Base-by-base conservation (phyloP, 768 basidiomycete genomes). In the Sporobolomyces phaffii region DNA sequence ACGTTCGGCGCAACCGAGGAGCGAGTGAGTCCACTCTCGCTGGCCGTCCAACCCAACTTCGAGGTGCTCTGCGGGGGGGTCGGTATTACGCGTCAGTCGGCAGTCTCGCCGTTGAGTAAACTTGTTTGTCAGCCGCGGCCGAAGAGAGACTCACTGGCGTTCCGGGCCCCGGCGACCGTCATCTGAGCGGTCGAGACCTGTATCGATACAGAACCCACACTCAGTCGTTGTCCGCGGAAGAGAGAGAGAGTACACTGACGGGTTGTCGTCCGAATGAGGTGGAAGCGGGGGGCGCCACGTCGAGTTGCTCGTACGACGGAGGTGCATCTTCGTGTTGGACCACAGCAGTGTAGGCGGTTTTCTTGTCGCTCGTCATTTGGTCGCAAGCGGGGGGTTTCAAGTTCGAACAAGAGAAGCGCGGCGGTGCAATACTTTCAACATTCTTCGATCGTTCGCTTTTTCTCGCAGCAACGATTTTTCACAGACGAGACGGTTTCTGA, bases 11-110 rank as follows among this genome's bases (percentile, higher is more conserved):
- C 70, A 72, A 9, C 13, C n/a, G 26, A 60, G 57, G 8, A 70
- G 57, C 1, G 24, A n/a, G 31, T 72, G 65, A 44, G 52, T 68
- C 53, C 53, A 72, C 1, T 48, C 33, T 18, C 70, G 14, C 50
- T 64, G 61, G 3, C 70, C 70, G 28, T 72, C 70, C 11, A 62
- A n/a, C 3, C 70, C 70, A 49, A 71, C 33, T 1, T 41, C n/a
- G 34, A 60, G 31, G 0, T 33, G 9, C 24, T 53, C 52, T 53
- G 38, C 17, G 20, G 10, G 4, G 50, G 10, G 7, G 28, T 49
- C 63, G 44, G 56, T 26, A 5, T 8, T 1, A 20, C 38, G 28
- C 6, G 17, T 29, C 3, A 41, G n/a, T 6, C n/a, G n/a, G 18
- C 24, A n/a, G n/a, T n/a, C n/a, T n/a, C n/a, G n/a, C n/a, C n/a